These are phyloP conservation scores for Penicillium palitans DNA, from an alignment of 2,329 filamentous ascomycete species.

Conservation along the genomic window DNA sequence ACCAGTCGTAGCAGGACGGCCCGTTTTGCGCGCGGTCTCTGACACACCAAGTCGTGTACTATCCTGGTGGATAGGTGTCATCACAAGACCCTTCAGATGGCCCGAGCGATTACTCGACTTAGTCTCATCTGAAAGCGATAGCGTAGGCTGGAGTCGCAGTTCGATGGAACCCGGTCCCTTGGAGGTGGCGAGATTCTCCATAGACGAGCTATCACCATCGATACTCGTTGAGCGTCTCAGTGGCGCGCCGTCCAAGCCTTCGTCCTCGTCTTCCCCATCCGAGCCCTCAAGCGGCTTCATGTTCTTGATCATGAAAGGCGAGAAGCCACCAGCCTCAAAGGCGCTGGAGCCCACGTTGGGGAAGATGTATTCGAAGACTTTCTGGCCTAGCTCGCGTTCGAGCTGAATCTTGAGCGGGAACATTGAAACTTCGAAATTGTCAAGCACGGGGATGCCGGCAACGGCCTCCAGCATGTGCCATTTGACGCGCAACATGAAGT, in stretches of 20 bases:
- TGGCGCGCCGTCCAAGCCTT: slow-evolving; percentile 10
- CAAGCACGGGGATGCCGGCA: slow-evolving; percentile 94
- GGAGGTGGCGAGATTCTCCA: slow-evolving; percentile 52
- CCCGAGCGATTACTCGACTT: slow-evolving; percentile 36
- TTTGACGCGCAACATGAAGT: slow-evolving; percentile 89
- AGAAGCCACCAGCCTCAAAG: slow-evolving; percentile 52
- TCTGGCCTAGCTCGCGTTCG: slow-evolving; percentile 88
- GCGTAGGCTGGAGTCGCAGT: slow-evolving; percentile 76
- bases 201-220: slow-evolving; percentile 42
- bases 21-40: slow-evolving; percentile 29
- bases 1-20: slow-evolving; percentile 33
- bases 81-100: slow-evolving; percentile 35
- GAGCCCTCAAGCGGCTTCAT: slow-evolving; percentile 51
- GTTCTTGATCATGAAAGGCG: slow-evolving; percentile 54
- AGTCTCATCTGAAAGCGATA: slow-evolving; percentile 56
- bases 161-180: slow-evolving; percentile 74
- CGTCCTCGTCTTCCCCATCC: slow-evolving; percentile 49
- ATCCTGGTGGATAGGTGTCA: slow-evolving; percentile 38
- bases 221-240: slow-evolving; percentile 36
- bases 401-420: slow-evolving; percentile 93
- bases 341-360: slow-evolving; percentile 68
- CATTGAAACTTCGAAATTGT: slow-evolving; percentile 91
- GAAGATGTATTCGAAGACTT: slow-evolving; percentile 96
- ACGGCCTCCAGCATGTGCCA: slow-evolving; percentile 99
- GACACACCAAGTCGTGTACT: slow-evolving; percentile 24